phyloP scores from a whole-genome alignment of 331 rosid genomes.

The Malus hybrid region DNA sequence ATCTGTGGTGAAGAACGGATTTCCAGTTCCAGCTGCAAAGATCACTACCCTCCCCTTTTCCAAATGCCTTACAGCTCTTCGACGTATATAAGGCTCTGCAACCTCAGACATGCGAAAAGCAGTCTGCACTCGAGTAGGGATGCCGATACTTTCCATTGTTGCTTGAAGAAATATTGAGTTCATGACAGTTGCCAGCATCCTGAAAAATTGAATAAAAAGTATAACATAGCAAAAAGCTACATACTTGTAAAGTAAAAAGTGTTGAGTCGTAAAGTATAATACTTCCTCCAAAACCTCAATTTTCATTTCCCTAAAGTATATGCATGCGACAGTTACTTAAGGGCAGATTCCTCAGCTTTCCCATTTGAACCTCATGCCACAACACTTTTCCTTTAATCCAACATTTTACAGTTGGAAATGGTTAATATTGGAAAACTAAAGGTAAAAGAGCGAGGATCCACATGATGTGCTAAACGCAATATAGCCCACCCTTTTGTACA shows the following conservation, averaged over 20 bases:
- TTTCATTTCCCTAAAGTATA: background rate
- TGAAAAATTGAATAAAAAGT: constrained; percentile 15
- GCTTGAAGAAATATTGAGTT: constrained; percentile 98
- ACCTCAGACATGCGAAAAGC: constrained; percentile 98
- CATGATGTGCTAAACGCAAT: background rate
- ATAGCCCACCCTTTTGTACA: background rate
- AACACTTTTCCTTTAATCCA: background rate
- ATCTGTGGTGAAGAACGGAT: constrained; percentile 95
- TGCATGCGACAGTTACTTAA: background rate
- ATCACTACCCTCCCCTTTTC: constrained; percentile 98
- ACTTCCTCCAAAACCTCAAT: background rate
- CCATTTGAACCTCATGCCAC: background rate
- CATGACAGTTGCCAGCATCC: constrained; percentile 99
- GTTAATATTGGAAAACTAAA: background rate
- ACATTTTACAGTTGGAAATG: background rate
- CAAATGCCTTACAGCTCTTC: constrained; percentile 92
- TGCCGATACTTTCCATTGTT: constrained; percentile 96
- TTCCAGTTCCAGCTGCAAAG: constrained; percentile 98
- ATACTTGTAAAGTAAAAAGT: background rate
- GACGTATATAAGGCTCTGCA: constrained; percentile 96
- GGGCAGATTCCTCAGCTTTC: background rate
- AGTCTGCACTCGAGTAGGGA: constrained; percentile 97
- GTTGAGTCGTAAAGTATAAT: background rate
- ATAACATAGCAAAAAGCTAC: background rate
- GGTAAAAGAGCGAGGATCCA: background rate